These are phyloP conservation scores for Pichiaceae sp. DNA, from an alignment of 1,139 yeast species.

Conservation along the genomic window DNA sequence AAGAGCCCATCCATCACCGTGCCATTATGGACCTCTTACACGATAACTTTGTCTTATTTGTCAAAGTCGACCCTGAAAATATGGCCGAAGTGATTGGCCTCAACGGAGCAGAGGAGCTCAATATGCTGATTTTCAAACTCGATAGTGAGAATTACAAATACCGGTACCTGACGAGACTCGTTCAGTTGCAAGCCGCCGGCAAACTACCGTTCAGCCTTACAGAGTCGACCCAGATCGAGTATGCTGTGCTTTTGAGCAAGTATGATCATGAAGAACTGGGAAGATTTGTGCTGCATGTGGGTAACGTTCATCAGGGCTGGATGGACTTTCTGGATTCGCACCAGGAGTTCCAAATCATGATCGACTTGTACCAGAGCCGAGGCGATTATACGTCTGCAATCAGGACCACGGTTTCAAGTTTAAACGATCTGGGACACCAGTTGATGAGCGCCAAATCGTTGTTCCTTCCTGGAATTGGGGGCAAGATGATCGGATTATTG, in stretches of 20 bases:
- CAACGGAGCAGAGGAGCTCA: conserved; percentile 30
- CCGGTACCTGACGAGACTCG: conserved; percentile 24
- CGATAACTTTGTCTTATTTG: conserved; percentile 30
- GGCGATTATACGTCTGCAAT: conserved; percentile 11
- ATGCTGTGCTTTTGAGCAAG: conserved; percentile 26
- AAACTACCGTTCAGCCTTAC: conserved; percentile 5
- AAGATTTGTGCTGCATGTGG: conserved; percentile 11
- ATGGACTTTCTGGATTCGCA: conserved; percentile 22
- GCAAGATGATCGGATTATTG: conserved; percentile 15
- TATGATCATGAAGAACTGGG: conserved; percentile 18
- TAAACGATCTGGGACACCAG: conserved; percentile 15
- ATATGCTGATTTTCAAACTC: conserved; percentile 27
- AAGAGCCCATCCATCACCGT: conserved; percentile 26
- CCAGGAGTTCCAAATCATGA: conserved; percentile 27
- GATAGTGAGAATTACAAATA: conserved; percentile 22
- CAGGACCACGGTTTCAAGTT: conserved; percentile 12
- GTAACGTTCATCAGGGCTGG: conserved; percentile 17
- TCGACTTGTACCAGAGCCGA: conserved; percentile 14
- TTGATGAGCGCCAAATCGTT: conserved; percentile 4
- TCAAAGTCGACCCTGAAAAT: conserved; percentile 28
- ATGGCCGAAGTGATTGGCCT: conserved; percentile 32
- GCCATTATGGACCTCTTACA: conserved; percentile 30
- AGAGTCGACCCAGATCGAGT: conserved; percentile 22
- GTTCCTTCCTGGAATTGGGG: background rate
- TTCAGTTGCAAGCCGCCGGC: conserved; percentile 11